Percentiles rank a stretch among this genome's conserved stretches.
Evolutionary conservation across 441 rosid species (phyloP).

Genomic region (Theobroma grandiflorum): DNA sequence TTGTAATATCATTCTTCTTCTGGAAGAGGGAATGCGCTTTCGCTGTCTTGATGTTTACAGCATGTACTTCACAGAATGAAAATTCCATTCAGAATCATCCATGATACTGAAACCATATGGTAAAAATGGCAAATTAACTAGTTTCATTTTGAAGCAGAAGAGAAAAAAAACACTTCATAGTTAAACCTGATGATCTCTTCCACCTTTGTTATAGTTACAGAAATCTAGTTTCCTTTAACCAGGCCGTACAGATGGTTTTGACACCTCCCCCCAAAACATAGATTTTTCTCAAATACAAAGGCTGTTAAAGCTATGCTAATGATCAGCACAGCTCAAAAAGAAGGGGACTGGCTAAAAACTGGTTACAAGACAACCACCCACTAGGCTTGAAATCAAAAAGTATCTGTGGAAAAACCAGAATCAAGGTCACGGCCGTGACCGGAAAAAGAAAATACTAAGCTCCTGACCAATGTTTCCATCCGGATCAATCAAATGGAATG

Average conservation of each 20-base stretch:
- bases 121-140: not conserved
- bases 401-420: conserved; percentile 19
- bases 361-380: not conserved
- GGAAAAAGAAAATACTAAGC: conserved; percentile 71
- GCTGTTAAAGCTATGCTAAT: conserved; percentile 19
- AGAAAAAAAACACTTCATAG: not conserved
- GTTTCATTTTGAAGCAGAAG: not conserved
- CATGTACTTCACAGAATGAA: not conserved
- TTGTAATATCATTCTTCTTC: not conserved
- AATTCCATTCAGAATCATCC: not conserved
- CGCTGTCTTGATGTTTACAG: conserved; percentile 15
- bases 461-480: conserved; percentile 75
- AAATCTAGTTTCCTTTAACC: no score
- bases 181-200: not conserved
- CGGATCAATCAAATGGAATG: conserved; percentile 81
- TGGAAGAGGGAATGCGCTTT: conserved; percentile 9
- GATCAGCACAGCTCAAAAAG: conserved; percentile 25
- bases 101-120: not conserved
- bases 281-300: not conserved
- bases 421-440: conserved; percentile 38
- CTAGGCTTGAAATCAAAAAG: not conserved
- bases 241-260: no score
- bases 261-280: no score
- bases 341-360: not conserved
- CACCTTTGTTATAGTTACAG: no score